Base-by-base conservation (phyloP, 2,329 filamentous ascomycete genomes). In the Helotiales sp. region DNA sequence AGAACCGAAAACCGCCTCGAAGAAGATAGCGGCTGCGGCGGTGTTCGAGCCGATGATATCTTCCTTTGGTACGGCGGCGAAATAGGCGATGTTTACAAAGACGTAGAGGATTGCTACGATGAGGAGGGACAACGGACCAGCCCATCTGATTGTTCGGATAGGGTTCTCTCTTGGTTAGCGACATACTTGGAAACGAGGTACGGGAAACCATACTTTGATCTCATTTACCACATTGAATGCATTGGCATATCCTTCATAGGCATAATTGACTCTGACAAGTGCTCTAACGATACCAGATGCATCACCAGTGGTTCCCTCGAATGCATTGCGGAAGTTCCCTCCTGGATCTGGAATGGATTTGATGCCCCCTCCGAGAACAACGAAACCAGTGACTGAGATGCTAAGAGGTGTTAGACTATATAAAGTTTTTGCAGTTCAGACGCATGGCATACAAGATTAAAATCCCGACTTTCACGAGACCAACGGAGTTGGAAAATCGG, bases 211-310 rank as follows among this genome's bases (percentile, higher is more conserved):
- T 54, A 66, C 80, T 75, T 82, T 83, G 70, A 88, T 83, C 75
- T 89, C 87, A 61, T 88, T 88, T 65, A 85, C 84, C 6, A 89
- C 81, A 66, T 87, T 87, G 76, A 88, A 89, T 0, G 86, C 85
- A 66, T 89, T 89, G n/a, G 80, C 78, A 68, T 83, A 89, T 1
- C 87, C 87, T 0, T 79, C 77, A 65, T 87, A 89, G 0, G 85
- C 84, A 67, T 87, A 88, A n/a, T 84, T 81, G 55, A 89, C 85
- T 64, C 83, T 86, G 61, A 86, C 81, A 50, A 90, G 74, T 0
- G 87, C 86, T 65, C 82, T 87, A 1, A 87, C 84, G 13, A 87
- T 77, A 32, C 84, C 83, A 3, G 80, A 80, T 82, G 82, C 49
- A 11, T 45, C 47, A 1, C 78, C 78, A 0, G 77, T 80, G 0